Evolutionary conservation across 768 basidiomycete genomes (phyloP), one percentile per base, ranked within the genome.

Genomic region (Holtermannia corniformis): DNA sequence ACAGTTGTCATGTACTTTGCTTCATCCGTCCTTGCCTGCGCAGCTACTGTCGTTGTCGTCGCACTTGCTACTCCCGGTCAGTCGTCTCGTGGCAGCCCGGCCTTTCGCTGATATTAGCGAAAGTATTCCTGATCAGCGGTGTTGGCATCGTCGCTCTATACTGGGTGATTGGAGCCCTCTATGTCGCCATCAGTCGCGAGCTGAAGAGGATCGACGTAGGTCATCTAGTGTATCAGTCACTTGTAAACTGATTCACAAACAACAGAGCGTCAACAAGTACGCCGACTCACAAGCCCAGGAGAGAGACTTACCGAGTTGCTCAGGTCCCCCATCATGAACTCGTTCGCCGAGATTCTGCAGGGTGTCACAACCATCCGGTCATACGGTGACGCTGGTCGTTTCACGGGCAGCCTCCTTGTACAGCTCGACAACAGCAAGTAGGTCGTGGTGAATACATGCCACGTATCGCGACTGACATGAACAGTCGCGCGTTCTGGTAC

Each of bases 171-270:
- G 75, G 75, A 0, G 44, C 62, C 5, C 51, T 74, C 13, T 76
- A 76, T 61, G 62, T 75, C 16, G 59, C 69, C 1, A 68, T 73
- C 0, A 71, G 65, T 14, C 60, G 74, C 40, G 74, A 75, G 49
- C 71, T 76, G 47, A 76, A 76, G 59, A 64, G 75, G 7, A 66
- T 73, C 50, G 75, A 73, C 44, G 64, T 72, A 41, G 55, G 71
- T 63, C 13, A 5, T n/a, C n/a, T n/a, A n/a, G n/a, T n/a, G n/a
- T n/a, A n/a, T 2, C 32, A 14, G 4, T 5, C 10, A 24, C 11
- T 14, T 20, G n/a, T 27, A 20, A 3, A 16, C 2, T 10, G 41
- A 2, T 13, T 24, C 20, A 13, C 44, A 1, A 2, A 12, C 3
- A 22, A 26, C 4, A 26, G 4, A 41, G 1, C 20, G 11, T 23